Evolutionary conservation across 345 rosid genomes (phyloP).

Genomic region (Salix udensis): DNA sequence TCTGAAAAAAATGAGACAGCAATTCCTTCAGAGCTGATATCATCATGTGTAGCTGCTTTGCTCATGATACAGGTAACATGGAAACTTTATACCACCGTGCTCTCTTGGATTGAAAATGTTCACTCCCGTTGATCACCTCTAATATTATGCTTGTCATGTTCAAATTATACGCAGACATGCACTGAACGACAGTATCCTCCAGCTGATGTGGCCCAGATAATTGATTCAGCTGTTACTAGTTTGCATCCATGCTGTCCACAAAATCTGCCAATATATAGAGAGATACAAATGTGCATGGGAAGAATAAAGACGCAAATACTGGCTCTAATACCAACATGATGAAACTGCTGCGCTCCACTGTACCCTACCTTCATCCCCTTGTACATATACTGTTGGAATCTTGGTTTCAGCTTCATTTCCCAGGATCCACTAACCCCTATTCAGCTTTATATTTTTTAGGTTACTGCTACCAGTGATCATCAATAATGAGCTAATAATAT

Average conservation of each 20-base stretch:
- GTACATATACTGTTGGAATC: constrained; percentile 19
- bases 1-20: constrained; percentile 43
- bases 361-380: not conserved
- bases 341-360: not conserved
- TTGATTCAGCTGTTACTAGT: constrained; percentile 72
- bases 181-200: constrained; percentile 87
- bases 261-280: constrained; percentile 73
- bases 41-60: constrained; percentile 83
- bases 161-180: constrained; percentile 55
- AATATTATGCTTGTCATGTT: not conserved
- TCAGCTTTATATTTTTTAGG: too few relatives aligned
- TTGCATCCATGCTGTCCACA: constrained; percentile 77
- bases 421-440: not conserved
- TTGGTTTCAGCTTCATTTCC: constrained; percentile 3
- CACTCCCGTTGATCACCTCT: not conserved
- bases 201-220: constrained; percentile 86
- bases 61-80: constrained; percentile 76
- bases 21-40: constrained; percentile 69
- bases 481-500: not conserved
- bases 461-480: not conserved
- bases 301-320: constrained; percentile 88
- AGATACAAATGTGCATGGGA: constrained; percentile 92
- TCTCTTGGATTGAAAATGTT: not conserved
- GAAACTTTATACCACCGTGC: not conserved
- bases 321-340: constrained; percentile 60